These are phyloP conservation scores for Starmerella lactis-condensi DNA, from an alignment of 805 yeast genomes.

Conservation along the genomic window DNA sequence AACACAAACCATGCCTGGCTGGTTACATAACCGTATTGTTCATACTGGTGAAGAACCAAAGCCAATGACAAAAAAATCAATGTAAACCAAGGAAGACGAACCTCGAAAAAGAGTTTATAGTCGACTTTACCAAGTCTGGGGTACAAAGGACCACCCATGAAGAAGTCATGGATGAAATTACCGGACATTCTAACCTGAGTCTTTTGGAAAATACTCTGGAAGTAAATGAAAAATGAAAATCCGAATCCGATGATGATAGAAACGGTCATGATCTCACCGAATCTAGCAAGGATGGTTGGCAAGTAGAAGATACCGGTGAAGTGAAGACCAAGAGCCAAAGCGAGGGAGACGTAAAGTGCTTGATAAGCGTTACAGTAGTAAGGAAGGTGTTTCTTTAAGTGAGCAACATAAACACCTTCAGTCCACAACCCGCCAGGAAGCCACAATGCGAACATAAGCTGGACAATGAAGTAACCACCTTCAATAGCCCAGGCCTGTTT, in stretches of 20 bases:
- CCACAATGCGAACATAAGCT: constrained; percentile 55
- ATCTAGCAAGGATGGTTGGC: constrained; percentile 56
- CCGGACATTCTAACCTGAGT: constrained; percentile 89
- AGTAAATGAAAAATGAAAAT: constrained; percentile 50
- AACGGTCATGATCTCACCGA: constrained; percentile 84
- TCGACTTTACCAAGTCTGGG: constrained; percentile 89
- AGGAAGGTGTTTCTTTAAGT: constrained; percentile 65
- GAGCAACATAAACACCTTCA: constrained; percentile 80
- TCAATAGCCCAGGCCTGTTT: constrained; percentile 49
- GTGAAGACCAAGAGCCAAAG: constrained; percentile 43
- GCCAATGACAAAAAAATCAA: constrained; percentile 60
- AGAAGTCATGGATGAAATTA: constrained; percentile 70
- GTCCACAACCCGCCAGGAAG: constrained; percentile 82
- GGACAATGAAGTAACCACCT: constrained; percentile 47
- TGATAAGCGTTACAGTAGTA: constrained; percentile 86
- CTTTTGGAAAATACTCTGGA: constrained; percentile 44
- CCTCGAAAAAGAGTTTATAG: constrained; percentile 93
- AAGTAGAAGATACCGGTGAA: constrained; percentile 55
- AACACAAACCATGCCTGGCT: constrained; percentile 57
- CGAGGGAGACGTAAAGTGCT: constrained; percentile 56
- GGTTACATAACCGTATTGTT: constrained; percentile 57
- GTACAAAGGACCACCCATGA: constrained; percentile 94
- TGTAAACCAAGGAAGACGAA: constrained; percentile 91
- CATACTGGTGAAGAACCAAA: constrained; percentile 60
- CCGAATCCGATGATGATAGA: constrained; percentile 65